Base-by-base conservation (phyloP, 495 filamentous ascomycete species). In the Hypoxylon intermedium region DNA sequence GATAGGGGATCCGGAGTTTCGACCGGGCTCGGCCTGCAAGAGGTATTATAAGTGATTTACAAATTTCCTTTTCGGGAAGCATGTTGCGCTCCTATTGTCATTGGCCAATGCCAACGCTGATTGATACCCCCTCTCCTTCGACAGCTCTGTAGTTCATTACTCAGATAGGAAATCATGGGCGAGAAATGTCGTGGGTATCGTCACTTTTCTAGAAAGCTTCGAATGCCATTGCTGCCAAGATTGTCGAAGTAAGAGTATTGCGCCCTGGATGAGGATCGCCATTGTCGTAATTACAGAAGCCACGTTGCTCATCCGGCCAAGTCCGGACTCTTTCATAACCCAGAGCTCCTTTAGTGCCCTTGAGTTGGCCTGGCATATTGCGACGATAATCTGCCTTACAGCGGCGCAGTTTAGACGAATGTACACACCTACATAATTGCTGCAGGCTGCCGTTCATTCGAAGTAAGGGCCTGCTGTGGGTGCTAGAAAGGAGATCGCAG, bases 141-240 rank as follows among this genome's bases (percentile, higher is more conserved):
- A 34, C 30, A 54, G 21, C 40, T 53, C 28, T 58, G 60, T 9
- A 50, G n/a, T 2, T 58, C 23, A 18, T 55, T 54, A 12, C 54
- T 36, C 0, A 1, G 19, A 31, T 47, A 42, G 61, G 55, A 55
- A 59, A n/a, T 50, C 36, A 54, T 20, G 53, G 57, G 21, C 43
- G 18, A 53, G 30, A n/a, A 41, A 26, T 23, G 47, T 34, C 7
- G 23, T 43, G 16, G 42, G 19, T 16, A 46, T 43, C 15, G 36
- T 37, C 43, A 49, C 38, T 46, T 18, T 63, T 65, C 61, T 55
- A 65, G 61, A 65, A 55, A 26, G 44, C 4, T 55, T 58, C 61
- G 11, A 40, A 18, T 21, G 43, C 6, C 9, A 26, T 20, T 34
- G 12, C 9, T 9, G 3, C 16, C 24, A 36, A 23, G 34, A 40